Evolutionary conservation across 2,329 filamentous ascomycete species (phyloP).

Genomic region (Stagonosporopsis tanaceti): DNA sequence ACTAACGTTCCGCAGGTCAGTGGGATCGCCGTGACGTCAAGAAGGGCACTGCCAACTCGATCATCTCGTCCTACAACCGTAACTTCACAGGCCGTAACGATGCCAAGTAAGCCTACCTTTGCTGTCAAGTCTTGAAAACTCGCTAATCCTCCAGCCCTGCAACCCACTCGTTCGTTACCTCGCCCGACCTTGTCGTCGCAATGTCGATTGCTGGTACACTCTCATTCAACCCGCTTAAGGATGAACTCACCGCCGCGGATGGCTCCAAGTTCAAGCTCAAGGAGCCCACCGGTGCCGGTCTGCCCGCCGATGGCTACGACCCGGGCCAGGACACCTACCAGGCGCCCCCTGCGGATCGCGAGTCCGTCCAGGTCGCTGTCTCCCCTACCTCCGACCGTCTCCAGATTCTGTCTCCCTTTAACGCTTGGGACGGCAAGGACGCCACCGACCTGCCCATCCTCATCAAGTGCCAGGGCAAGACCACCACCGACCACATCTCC

Average conservation of each 20-base stretch:
- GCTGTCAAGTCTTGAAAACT: background rate
- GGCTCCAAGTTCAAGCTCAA: constrained; percentile 94
- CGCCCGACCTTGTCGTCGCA: constrained; percentile 87
- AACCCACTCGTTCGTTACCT: constrained; percentile 92
- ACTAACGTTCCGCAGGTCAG: constrained; percentile 58
- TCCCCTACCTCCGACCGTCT: constrained; percentile 92
- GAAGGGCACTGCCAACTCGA: constrained; percentile 96
- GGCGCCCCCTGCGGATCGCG: constrained; percentile 84
- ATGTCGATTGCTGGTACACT: constrained; percentile 83
- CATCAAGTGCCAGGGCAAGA: constrained; percentile 97
- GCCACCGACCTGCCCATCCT: constrained; percentile 83
- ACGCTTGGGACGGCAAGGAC: constrained; percentile 92
- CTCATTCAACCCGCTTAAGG: constrained; percentile 88
- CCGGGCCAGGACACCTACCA: constrained; percentile 94
- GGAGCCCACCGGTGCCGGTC: constrained; percentile 79
- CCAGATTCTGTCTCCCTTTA: constrained; percentile 87
- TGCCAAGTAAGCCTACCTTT: constrained; percentile 64
- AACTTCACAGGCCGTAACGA: constrained; percentile 99
- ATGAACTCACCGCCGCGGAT: constrained; percentile 49
- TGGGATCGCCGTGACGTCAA: constrained; percentile 94
- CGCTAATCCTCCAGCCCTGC: constrained; percentile 52
- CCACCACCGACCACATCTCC: constrained; percentile 95
- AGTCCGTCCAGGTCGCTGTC: constrained; percentile 77
- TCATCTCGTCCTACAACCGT: constrained; percentile 99
- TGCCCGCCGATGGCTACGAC: constrained; percentile 86